Base-by-base conservation (phyloP, 169 alveolate genomes). In the Eimeria sp. region DNA sequence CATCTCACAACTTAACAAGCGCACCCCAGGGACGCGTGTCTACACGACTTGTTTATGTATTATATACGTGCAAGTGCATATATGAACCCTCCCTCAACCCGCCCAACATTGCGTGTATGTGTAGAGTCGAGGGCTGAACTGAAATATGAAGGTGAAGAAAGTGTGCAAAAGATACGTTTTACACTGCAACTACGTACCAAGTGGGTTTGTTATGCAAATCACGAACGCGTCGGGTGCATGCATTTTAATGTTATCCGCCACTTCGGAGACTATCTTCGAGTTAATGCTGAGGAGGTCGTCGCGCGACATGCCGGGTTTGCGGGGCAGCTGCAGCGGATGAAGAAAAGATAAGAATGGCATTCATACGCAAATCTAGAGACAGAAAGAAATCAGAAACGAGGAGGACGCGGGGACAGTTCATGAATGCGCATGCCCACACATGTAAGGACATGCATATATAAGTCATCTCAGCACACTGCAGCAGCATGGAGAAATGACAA, bases 281-380 rank as follows among this genome's bases (percentile, higher is more conserved):
- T 98, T 98, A 51, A 96, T 95, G 67, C 96, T 80, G 51, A 98
- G 95, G 57, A 98, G 94, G 95, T 98, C 99, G 75, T 97, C 98
- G 34, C 99, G 95, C 18, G 98, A 97, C 98, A 97, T 97, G 70
- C 98, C 98, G 22, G 98, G 98, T 73, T 98, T 97, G 87, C 98
- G 97, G 22, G 98, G 98, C 2, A 97, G 96, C 95, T 98, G 98
- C 22, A 97, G 93, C 20, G 97, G 95, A 27, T 3, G 6, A 20
- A 7, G 13, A 73, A 20, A 34, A 22, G 51, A 18, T 13, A 34
- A 6, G 4, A 16, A 86, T 0, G 5, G 70, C 43, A 65, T 87
- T 1, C 16, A 65, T 47, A 4, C 72, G n/a, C 3, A 61, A 27
- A 67, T 45, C 49, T 14, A 45, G 0, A 4, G 6, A 34, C n/a